Conservation (phyloP, 208 protist species). For the Naegleria fowleri region DNA sequence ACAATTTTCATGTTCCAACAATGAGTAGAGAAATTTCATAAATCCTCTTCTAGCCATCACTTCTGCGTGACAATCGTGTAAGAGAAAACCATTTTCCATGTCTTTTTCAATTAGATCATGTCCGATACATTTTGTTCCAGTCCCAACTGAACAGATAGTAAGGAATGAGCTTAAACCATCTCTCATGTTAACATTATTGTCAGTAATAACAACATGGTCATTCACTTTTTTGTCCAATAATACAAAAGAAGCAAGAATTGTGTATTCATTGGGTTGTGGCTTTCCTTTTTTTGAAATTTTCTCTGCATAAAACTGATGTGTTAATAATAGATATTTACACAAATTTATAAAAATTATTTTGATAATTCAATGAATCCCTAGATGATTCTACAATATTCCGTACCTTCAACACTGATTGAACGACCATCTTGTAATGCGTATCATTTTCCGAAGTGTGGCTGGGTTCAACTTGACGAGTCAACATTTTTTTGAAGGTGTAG, state of each 20-base stretch:
- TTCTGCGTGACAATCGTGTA: conserved; percentile 18
- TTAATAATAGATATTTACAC: too few relatives aligned
- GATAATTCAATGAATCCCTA: too few relatives aligned
- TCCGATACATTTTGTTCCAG: conserved; percentile 19
- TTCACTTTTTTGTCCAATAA: not conserved
- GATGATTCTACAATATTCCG: too few relatives aligned
- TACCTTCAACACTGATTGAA: too few relatives aligned
- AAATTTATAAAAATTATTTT: too few relatives aligned
- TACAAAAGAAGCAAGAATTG: not conserved
- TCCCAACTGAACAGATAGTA: not conserved
- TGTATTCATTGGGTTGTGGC: not conserved
- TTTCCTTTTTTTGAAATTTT: not conserved
- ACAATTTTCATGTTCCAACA: not conserved
- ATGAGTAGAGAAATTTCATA: not conserved
- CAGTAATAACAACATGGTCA: too few relatives aligned
- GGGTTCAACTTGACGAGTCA: too few relatives aligned
- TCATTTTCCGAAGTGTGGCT: too few relatives aligned
- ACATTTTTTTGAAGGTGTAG: too few relatives aligned
- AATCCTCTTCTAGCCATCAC: not conserved
- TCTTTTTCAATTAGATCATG: not conserved
- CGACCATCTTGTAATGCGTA: too few relatives aligned
- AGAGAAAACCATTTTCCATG: not conserved
- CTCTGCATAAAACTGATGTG: not conserved
- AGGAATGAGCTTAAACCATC: too few relatives aligned
- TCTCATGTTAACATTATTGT: too few relatives aligned